Percentiles rank a stretch among this genome's conserved stretches.
phyloP scores from a whole-genome alignment of 1,284 basidiomycete species.

The Apiotrichum brassicae region DNA sequence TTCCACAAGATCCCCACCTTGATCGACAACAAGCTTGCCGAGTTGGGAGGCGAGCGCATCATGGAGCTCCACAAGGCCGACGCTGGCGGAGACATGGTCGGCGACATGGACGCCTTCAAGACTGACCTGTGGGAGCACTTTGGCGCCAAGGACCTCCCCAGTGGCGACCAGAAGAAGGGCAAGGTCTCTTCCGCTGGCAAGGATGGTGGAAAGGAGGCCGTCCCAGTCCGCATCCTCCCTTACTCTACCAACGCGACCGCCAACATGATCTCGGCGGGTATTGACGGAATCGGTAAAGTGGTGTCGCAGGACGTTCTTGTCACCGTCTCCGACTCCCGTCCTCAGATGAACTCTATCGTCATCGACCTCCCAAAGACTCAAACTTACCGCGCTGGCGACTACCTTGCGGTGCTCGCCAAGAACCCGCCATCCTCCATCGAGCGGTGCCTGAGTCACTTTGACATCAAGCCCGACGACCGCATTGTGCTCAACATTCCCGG shows the following conservation, averaged over 20 bases:
- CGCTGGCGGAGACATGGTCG: slow-evolving; percentile 50
- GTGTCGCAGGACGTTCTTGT: slow-evolving; percentile 16
- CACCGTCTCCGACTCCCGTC: slow-evolving; percentile 1
- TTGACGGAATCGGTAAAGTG: slow-evolving; percentile 12
- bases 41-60: slow-evolving; percentile 49
- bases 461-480: slow-evolving; percentile 19
- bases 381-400: slow-evolving; percentile 51
- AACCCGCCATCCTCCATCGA: slow-evolving; percentile 8
- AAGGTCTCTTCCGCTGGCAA: background rate
- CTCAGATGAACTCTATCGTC: slow-evolving; percentile 45
- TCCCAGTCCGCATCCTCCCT: slow-evolving; percentile 3
- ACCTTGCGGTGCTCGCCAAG: slow-evolving; percentile 48
- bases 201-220: slow-evolving; percentile 11
- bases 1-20: slow-evolving; percentile 54
- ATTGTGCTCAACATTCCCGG: slow-evolving; percentile 10
- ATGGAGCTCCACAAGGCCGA: slow-evolving; percentile 19
- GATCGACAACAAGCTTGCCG: slow-evolving; percentile 48
- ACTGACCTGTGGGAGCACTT: slow-evolving; percentile 48
- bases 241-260: slow-evolving; percentile 10
- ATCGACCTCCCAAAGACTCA: slow-evolving; percentile 50
- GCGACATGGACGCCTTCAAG: slow-evolving; percentile 52
- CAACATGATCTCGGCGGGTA: slow-evolving; percentile 8
- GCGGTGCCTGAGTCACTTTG: slow-evolving; percentile 11
- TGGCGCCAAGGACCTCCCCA: background rate
- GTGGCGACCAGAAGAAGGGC: no score